These are phyloP conservation scores for Hygrophorus pudorinus DNA, from an alignment of 768 basidiomycete genomes.

Conservation along the genomic window DNA sequence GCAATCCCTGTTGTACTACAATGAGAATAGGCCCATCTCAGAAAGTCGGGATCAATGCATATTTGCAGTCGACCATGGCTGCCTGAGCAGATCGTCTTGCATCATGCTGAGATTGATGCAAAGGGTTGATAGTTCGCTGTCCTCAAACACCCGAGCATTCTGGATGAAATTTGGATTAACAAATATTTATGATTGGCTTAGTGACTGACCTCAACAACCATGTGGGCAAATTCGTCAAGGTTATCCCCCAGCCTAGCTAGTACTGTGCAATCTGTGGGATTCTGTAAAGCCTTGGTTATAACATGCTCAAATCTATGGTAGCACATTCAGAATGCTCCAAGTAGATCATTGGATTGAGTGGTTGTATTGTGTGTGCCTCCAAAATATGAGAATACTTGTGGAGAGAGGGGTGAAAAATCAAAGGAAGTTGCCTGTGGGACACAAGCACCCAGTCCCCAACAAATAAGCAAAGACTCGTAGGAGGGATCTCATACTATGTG, in stretches of 20 bases:
- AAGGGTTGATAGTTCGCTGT: constrained; percentile 5
- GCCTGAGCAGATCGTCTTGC: constrained; percentile 8
- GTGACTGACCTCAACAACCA: constrained; percentile 7
- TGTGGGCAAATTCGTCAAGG: constrained; percentile 2
- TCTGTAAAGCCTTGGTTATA: neutral
- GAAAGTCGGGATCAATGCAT: constrained; percentile 11
- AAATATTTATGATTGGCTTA: neutral
- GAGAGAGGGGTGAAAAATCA: too few species aligned
- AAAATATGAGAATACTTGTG: too few species aligned
- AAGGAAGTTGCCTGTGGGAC: too few species aligned
- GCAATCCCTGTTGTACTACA: constrained; percentile 9
- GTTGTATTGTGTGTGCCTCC: too few species aligned
- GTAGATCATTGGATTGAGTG: too few species aligned
- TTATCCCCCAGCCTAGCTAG: constrained; percentile 6
- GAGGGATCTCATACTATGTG: too few species aligned
- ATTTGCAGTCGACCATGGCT: constrained; percentile 10
- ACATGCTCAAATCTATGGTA: neutral
- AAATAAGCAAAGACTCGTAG: too few species aligned
- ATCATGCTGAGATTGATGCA: constrained; percentile 7
- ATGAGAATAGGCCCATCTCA: constrained; percentile 11
- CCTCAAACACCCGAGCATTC: constrained; percentile 7
- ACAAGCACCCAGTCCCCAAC: too few species aligned
- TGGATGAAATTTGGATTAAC: neutral
- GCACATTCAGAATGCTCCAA: neutral
- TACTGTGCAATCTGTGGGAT: constrained; percentile 2